A percentile compares a stretch with the other conserved stretches of the same genome.
These are phyloP conservation scores for Geotrichum citri-aurantii DNA, from an alignment of 1,139 yeast genomes.

Conservation along the genomic window DNA sequence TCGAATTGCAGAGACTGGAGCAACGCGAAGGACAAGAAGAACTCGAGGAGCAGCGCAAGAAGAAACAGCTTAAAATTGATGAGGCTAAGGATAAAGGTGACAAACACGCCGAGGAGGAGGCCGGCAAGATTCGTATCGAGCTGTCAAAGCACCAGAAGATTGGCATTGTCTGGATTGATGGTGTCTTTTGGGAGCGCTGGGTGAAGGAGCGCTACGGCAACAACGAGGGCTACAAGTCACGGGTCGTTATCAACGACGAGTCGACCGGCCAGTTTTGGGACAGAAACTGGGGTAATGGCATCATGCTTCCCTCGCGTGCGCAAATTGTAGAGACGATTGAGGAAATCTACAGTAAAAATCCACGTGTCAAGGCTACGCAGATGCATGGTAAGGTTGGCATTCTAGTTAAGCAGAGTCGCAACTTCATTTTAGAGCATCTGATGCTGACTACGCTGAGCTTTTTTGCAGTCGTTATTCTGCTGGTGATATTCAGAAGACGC, in stretches of 20 bases:
- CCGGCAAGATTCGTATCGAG: constrained; percentile 31
- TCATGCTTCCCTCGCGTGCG: constrained; percentile 28
- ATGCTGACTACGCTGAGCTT: not conserved
- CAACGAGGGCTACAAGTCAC: constrained; percentile 22
- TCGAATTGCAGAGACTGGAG: constrained; percentile 27
- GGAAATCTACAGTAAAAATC: constrained; percentile 4
- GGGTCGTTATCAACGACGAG: constrained; percentile 33
- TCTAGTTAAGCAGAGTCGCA: not conserved
- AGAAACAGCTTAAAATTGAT: constrained; percentile 34
- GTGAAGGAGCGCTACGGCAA: constrained; percentile 32
- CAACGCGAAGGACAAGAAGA: constrained; percentile 28
- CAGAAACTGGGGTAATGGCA: constrained; percentile 25
- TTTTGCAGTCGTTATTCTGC: not conserved
- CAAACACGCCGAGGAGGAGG: constrained; percentile 31
- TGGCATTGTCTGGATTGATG: constrained; percentile 39
- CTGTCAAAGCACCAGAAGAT: constrained; percentile 28
- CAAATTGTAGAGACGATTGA: constrained; percentile 31
- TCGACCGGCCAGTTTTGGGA: constrained; percentile 34
- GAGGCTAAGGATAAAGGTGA: constrained; percentile 35
- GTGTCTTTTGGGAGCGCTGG: constrained; percentile 37
- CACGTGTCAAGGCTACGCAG: constrained; percentile 1
- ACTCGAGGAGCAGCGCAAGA: constrained; percentile 30
- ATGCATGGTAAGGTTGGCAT: not conserved
- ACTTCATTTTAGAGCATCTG: constrained; percentile 6
- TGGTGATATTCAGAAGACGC: not conserved